A percentile compares a stretch with the other conserved stretches of the same genome.
phyloP scores from a whole-genome alignment of 495 filamentous ascomycete genomes.

The Tuber brumale region DNA sequence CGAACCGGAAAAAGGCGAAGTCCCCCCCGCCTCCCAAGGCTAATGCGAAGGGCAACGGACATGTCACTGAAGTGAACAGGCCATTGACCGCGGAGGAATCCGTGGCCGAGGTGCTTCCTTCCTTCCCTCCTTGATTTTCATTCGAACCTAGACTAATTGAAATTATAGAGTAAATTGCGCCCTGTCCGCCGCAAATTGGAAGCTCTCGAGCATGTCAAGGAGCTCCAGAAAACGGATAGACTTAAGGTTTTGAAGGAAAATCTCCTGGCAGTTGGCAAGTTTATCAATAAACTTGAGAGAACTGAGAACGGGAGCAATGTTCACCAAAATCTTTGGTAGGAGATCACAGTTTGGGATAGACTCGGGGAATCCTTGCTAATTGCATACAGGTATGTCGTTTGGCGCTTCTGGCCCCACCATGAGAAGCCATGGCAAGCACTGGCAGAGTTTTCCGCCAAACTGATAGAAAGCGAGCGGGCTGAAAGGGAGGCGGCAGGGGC shows the following conservation, averaged over 20 bases:
- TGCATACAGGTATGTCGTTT: slow-evolving; percentile 33
- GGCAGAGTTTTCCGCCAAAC: slow-evolving; percentile 36
- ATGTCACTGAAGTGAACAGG: slow-evolving; percentile 41
- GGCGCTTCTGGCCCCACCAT: slow-evolving; percentile 38
- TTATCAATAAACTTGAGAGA: slow-evolving; percentile 45
- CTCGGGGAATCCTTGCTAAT: slow-evolving; percentile 16
- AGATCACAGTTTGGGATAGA: background rate
- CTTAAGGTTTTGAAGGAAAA: slow-evolving; percentile 51
- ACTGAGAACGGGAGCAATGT: slow-evolving; percentile 39
- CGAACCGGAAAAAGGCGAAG: slow-evolving; percentile 44
- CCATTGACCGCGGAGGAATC: slow-evolving; percentile 35
- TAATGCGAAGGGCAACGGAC: slow-evolving; percentile 23
- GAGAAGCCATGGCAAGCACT: slow-evolving; percentile 38
- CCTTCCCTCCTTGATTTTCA: background rate
- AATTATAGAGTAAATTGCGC: slow-evolving; percentile 51
- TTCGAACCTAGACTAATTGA: slow-evolving; percentile 16
- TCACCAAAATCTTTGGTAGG: slow-evolving; percentile 40
- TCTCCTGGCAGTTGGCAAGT: slow-evolving; percentile 50
- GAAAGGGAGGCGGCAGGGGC: slow-evolving; percentile 10
- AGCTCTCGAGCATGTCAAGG: slow-evolving; percentile 57
- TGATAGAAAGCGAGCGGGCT: slow-evolving; percentile 33
- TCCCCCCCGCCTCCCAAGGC: slow-evolving; percentile 14
- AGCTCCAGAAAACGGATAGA: slow-evolving; percentile 55
- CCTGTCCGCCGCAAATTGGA: slow-evolving; percentile 57
- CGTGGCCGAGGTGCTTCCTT: slow-evolving; percentile 21